Evolutionary conservation across 208 protist genomes (phyloP), one percentile per base, ranked within the genome.

Genomic region (Trypanosoma theileri): DNA sequence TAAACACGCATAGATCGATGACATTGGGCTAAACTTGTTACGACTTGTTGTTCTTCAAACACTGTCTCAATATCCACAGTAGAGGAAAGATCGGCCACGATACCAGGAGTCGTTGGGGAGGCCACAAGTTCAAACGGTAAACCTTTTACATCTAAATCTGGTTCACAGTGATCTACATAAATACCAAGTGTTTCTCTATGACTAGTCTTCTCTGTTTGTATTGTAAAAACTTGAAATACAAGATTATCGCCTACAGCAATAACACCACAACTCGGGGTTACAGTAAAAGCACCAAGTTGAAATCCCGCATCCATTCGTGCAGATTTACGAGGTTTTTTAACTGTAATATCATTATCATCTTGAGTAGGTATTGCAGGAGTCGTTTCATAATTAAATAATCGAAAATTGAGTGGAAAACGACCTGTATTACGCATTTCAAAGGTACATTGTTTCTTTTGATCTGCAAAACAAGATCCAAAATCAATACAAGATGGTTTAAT

Each of bases 41-140:
- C 89, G 13, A 98, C 82, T 61, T 94, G 85, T 85, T 98, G 98
- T 86, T 99, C 98, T 82, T 99, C 98, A 74, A 99, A 99, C 63
- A 99, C 97, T 22, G 83, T 93, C 58, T 96, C 91, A 24, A 96
- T 79, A 51, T 95, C 91, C 9, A 80, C 65, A 42, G 57, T 66
- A 22, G 86, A 88, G 11, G 82, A 72, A 54, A 98, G 85, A 73
- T 99, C 88, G n/a, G 73, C 72, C 12, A 87, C 90, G 69, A 97
- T 97, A 35, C 95, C 96, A 19, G 97, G 97, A 17, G 95, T 86
- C 62, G 96, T 97, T 19, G 87, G 86, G 66, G 98, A 95, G 21
- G 90, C 97, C 24, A 80, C 73, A 46, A 99, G 84, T 69, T 98
- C 95, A 56, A 98, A 94, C 0, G 88, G 79, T 3, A 93, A 63